These are phyloP conservation scores for Candida broadrunensis DNA, from an alignment of 805 yeast genomes.

Conservation along the genomic window DNA sequence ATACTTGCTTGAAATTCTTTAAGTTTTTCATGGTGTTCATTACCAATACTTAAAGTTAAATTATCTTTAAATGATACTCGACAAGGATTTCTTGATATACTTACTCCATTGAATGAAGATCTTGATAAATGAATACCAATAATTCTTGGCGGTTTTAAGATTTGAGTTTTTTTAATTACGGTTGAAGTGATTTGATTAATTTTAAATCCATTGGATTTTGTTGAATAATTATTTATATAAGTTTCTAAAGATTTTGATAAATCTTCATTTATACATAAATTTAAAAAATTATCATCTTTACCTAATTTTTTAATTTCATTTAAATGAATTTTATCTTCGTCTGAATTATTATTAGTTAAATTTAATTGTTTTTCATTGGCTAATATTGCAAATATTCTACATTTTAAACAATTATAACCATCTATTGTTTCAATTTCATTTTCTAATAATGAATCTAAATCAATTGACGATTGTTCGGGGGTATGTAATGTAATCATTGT, in stretches of 20 bases:
- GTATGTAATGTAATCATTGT: constrained; percentile 71
- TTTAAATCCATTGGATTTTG: constrained; percentile 33
- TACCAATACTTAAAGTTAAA: constrained; percentile 47
- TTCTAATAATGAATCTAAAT: constrained; percentile 53
- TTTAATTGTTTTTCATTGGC: constrained; percentile 24
- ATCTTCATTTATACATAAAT: constrained; percentile 61
- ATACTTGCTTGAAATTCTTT: constrained; percentile 27
- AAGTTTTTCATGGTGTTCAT: constrained; percentile 33
- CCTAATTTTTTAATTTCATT: constrained; percentile 8
- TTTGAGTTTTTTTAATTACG: constrained; percentile 61
- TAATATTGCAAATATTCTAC: constrained; percentile 45
- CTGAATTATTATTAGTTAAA: constrained; percentile 22
- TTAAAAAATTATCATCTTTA: constrained; percentile 10
- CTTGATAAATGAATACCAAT: constrained; percentile 83
- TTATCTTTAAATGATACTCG: constrained; percentile 62
- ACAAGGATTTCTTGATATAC: constrained; percentile 72
- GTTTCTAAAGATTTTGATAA: constrained; percentile 47
- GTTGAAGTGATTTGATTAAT: constrained; percentile 53
- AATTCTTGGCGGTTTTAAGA: constrained; percentile 66
- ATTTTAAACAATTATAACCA: constrained; percentile 75
- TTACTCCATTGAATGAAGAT: constrained; percentile 69
- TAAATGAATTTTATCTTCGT: constrained; percentile 2
- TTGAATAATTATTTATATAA: constrained; percentile 47
- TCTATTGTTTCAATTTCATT: constrained; percentile 68
- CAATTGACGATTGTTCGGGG: constrained; percentile 52